Base-by-base conservation (phyloP, 1,284 basidiomycete genomes). In the Rhodotorula glutinis region DNA sequence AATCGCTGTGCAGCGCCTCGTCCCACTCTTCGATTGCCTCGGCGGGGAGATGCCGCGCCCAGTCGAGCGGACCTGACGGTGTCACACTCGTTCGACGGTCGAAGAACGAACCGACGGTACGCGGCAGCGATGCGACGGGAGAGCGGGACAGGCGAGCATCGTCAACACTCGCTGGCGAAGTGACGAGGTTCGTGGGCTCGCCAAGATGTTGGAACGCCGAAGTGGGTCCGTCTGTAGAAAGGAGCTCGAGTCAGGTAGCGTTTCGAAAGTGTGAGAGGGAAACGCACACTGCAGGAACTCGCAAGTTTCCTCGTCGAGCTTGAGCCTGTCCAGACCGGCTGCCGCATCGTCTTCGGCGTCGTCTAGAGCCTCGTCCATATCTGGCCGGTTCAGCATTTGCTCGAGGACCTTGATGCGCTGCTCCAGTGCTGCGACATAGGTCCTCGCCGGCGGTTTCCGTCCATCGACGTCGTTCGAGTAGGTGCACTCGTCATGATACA, bases 1-100 rank as follows among this genome's bases (percentile, higher is more conserved):
- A 62, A 25, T 59, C 63, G 27, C 74, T 70, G 43, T 75, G 75
- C 49, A 75, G 44, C 10, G 19, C 46, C 13, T 62, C 46, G 46
- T 66, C 60, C 65, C 65, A 66, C 17, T 40, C 47, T 21, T 27
- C 19, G 44, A 21, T 23, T 2, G 30, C 47, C 21, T 56, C 53
- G 0, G 10, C 25, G 1, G 65, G 65, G 0, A 66, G 47, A 16
- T 59, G 21, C 13, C 52, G 57, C 29, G 47, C 14, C 65, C 65
- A 66, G 25, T 55, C 61, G 38, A 62, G 40, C 3, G 61, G 61
- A 2, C 61, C 61, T 13, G 13, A 23, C 14, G 29, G 61, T 0
- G 23, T 27, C 25, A 13, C 2, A 2, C 25, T 14, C 38, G 40
- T 7, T 16, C n/a, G 23, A 13, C 49, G 25, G 3, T 56, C 59